Conservation (phyloP, 2,329 filamentous ascomycete species). For the Colletotrichum eleusines region DNA sequence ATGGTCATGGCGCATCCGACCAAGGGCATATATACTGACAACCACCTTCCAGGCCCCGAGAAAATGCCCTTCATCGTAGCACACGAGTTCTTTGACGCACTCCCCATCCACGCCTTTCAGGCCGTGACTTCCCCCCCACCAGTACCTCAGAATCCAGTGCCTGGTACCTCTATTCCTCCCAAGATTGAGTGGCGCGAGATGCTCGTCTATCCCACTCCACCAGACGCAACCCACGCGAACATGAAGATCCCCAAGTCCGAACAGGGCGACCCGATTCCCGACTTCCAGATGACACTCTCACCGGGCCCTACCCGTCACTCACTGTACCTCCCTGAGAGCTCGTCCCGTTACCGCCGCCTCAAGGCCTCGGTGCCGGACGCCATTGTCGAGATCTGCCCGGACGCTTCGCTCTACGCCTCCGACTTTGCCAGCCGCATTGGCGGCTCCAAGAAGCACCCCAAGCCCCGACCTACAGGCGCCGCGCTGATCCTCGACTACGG, state of each 20-base stretch:
- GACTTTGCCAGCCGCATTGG: conserved; percentile 91
- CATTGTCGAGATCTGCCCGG: conserved; percentile 90
- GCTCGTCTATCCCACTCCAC: conserved; percentile 77
- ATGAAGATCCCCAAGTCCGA: conserved; percentile 66
- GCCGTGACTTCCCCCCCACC: conserved; percentile 64
- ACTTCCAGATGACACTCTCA: conserved; percentile 89
- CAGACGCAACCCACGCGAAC: conserved; percentile 63
- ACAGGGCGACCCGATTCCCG: conserved; percentile 70
- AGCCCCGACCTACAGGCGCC: conserved; percentile 78
- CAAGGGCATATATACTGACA: conserved; percentile 11
- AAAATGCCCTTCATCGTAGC: conserved; percentile 93
- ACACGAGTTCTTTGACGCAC: conserved; percentile 98
- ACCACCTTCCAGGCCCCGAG: conserved; percentile 62
- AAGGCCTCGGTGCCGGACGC: conserved; percentile 72
- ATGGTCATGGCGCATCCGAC: conserved; percentile 10
- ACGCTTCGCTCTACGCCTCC: conserved; percentile 81
- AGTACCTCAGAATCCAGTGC: conserved; percentile 29
- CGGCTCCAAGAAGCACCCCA: conserved; percentile 68
- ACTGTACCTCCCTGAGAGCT: conserved; percentile 85
- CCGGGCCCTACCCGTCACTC: conserved; percentile 83
- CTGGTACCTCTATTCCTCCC: conserved; percentile 50
- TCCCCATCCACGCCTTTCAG: conserved; percentile 96
- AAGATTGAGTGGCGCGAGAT: conserved; percentile 82
- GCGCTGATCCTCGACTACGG: conserved; percentile 98
- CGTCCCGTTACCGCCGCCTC: conserved; percentile 81